Evolutionary conservation across 768 basidiomycete genomes (phyloP).

Genomic region (Sporobolomyces roseus): DNA sequence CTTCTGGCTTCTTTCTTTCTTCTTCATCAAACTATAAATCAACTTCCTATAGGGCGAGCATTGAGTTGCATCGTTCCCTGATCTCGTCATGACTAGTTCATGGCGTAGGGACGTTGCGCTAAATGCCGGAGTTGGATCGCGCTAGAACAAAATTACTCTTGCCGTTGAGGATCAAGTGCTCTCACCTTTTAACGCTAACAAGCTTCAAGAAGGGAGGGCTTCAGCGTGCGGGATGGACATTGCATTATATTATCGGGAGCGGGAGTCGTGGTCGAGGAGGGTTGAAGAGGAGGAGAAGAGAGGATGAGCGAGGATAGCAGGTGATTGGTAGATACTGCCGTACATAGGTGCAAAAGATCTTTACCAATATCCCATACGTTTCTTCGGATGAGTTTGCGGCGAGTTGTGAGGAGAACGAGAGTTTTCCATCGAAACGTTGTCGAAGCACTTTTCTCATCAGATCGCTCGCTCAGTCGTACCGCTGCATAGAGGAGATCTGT

Average conservation of each 20-base stretch:
- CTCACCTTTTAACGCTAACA: conserved; percentile 13
- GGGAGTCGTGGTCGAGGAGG: background rate
- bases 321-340: no score
- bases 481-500: no score
- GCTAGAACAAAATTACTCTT: conserved; percentile 19
- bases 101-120: conserved; percentile 24
- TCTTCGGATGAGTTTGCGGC: no score
- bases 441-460: no score
- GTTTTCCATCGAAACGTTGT: no score
- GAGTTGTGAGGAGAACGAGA: no score
- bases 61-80: conserved; percentile 23
- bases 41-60: conserved; percentile 20
- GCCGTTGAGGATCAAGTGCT: conserved; percentile 18
- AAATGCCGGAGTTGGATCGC: conserved; percentile 26
- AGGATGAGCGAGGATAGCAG: no score
- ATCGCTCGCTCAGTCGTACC: no score
- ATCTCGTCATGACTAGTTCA: no score
- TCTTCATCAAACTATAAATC: conserved; percentile 15
- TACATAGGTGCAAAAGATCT: no score
- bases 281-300: background rate
- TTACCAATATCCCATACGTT: no score
- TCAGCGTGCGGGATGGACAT: conserved; percentile 34
- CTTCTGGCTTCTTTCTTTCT: background rate
- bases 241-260: background rate
- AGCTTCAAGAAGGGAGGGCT: conserved; percentile 24